Conservation (phyloP, 257 asterid genomes). For the Echites panduratus region DNA sequence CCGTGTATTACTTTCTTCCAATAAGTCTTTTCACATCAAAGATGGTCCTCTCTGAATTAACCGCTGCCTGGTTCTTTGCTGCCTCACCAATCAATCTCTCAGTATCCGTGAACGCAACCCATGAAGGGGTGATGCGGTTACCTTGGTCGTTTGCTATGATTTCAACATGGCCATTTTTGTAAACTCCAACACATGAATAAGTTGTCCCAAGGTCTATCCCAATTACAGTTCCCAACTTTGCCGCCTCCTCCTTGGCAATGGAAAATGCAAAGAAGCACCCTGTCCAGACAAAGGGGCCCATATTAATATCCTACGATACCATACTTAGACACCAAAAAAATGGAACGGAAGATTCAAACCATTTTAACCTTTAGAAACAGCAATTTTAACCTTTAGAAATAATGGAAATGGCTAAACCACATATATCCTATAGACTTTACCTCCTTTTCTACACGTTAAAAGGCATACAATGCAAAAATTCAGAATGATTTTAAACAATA, state of each 20-base stretch:
- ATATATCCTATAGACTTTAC: too few relatives aligned
- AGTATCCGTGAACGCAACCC: slow-evolving; percentile 86
- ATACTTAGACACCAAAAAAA: background rate
- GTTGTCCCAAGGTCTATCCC: slow-evolving; percentile 97
- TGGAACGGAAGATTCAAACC: background rate
- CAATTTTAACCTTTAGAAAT: background rate
- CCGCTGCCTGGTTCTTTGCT: slow-evolving; percentile 94
- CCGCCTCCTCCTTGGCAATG: slow-evolving; percentile 65
- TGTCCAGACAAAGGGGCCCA: slow-evolving; percentile 19
- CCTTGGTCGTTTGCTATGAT: slow-evolving; percentile 96
- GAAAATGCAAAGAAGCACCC: slow-evolving; percentile 59
- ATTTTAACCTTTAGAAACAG: background rate
- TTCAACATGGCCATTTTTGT: slow-evolving; percentile 91
- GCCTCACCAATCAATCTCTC: slow-evolving; percentile 97
- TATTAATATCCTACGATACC: slow-evolving; percentile 2
- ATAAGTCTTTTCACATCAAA: slow-evolving; percentile 96
- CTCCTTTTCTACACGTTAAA: too few relatives aligned
- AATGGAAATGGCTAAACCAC: too few relatives aligned
- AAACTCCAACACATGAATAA: slow-evolving; percentile 94
- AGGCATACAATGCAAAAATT: too few relatives aligned
- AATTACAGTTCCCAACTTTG: slow-evolving; percentile 78
- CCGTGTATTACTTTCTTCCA: slow-evolving; percentile 71
- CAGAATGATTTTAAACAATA: too few relatives aligned
- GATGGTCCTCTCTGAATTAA: slow-evolving; percentile 75
- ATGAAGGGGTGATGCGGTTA: slow-evolving; percentile 88